phyloP scores from a whole-genome alignment of 2,329 filamentous ascomycete genomes.

The Diaporthe nobilis region DNA sequence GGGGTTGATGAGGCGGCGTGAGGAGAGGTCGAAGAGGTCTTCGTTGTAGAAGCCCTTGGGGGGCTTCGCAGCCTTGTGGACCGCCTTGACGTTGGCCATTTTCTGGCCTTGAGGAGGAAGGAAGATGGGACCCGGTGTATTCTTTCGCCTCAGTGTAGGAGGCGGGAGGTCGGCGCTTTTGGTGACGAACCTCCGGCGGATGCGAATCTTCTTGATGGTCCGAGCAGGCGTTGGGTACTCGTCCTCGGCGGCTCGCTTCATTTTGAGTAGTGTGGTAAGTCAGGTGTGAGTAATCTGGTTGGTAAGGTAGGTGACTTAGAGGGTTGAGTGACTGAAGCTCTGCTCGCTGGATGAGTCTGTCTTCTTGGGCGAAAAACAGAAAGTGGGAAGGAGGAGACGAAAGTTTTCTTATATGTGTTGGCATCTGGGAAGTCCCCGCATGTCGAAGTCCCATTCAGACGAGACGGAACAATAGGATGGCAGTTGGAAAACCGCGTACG shows the following conservation, averaged over 20 bases:
- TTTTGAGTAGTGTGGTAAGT: neutral
- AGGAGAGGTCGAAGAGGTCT: slow-evolving; percentile 21
- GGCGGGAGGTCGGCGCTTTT: neutral
- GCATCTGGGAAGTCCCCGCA: neutral
- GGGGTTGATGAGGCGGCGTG: slow-evolving; percentile 17
- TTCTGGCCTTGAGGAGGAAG: neutral
- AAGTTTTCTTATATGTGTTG: neutral
- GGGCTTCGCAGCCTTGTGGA: neutral
- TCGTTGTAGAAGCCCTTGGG: slow-evolving; percentile 25
- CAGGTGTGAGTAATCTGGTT: neutral
- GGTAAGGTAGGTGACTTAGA: neutral
- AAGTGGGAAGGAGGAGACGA: neutral
- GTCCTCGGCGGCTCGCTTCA: slow-evolving; percentile 9
- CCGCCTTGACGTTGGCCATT: neutral
- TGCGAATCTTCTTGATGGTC: slow-evolving; percentile 15
- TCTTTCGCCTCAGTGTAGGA: slow-evolving; percentile 5
- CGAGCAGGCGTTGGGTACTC: neutral
- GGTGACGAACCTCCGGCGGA: neutral
- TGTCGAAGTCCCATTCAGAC: neutral
- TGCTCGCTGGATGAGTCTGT: neutral
- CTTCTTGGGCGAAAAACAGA: neutral
- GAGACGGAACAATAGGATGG: slow-evolving; percentile 2
- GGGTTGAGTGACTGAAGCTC: neutral
- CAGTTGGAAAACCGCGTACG: neutral
- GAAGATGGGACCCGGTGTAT: neutral